Conservation (phyloP, 2,329 filamentous ascomycete species). For the Davidsoniella australis region DNA sequence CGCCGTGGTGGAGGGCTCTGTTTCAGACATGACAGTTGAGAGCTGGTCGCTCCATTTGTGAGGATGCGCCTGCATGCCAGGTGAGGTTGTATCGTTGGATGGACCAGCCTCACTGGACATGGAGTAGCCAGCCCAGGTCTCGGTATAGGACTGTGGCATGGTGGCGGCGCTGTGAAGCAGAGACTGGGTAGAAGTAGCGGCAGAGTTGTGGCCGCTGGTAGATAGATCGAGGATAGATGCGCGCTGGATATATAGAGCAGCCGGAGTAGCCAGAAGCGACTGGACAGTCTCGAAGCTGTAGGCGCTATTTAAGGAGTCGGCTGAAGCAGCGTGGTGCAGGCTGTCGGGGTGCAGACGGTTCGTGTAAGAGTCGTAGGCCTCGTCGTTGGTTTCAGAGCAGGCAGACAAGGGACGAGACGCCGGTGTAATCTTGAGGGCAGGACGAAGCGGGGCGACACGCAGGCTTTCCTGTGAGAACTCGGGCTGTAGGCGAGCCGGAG, state of each 20-base stretch:
- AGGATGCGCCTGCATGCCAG: conserved; percentile 28
- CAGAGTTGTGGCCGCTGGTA: conserved; percentile 3
- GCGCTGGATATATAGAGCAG: conserved; percentile 23
- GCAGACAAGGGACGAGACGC: conserved; percentile 10
- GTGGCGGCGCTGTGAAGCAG: conserved; percentile 19
- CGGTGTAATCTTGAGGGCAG: conserved; percentile 22
- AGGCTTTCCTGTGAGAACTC: conserved; percentile 46
- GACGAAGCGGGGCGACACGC: conserved; percentile 36
- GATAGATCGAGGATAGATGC: conserved; percentile 17
- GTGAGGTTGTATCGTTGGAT: background rate
- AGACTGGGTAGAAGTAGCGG: conserved; percentile 16
- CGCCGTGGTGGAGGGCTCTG: conserved; percentile 30
- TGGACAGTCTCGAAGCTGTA: conserved; percentile 31
- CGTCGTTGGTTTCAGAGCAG: conserved; percentile 24
- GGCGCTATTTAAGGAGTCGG: conserved; percentile 38
- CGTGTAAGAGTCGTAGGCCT: conserved; percentile 23
- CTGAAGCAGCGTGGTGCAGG: conserved; percentile 30
- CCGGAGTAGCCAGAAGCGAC: conserved; percentile 23
- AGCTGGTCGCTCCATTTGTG: conserved; percentile 49
- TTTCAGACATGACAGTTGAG: conserved; percentile 46
- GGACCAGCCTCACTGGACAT: background rate
- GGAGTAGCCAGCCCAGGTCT: conserved; percentile 7
- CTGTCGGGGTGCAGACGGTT: conserved; percentile 22
- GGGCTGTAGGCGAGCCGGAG: conserved; percentile 16
- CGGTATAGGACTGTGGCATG: conserved; percentile 13